These are phyloP conservation scores for Lactifluus rugatus DNA, from an alignment of 768 basidiomycete genomes.

Conservation along the genomic window DNA sequence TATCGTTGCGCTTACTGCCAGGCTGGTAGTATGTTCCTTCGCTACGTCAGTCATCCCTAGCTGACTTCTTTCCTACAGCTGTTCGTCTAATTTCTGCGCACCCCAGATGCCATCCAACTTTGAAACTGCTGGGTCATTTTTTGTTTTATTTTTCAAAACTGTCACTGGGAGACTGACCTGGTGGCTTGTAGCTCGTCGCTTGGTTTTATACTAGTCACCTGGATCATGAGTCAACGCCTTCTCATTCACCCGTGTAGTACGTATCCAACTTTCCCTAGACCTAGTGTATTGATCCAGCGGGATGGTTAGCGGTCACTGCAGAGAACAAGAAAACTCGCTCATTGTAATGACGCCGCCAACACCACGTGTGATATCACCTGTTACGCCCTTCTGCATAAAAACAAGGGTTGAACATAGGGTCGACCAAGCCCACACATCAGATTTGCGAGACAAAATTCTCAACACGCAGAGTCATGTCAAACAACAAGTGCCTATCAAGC, in stretches of 20 bases:
- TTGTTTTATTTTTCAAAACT: background rate
- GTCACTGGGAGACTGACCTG: background rate
- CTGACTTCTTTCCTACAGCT: no score
- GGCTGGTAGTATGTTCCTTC: no score
- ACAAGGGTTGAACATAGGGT: background rate
- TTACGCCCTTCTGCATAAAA: background rate
- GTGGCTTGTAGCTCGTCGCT: conserved; percentile 22
- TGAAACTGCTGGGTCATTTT: conserved; percentile 20
- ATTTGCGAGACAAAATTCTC: background rate
- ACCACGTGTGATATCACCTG: background rate
- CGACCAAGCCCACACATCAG: background rate
- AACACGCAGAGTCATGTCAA: background rate
- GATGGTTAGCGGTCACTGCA: background rate
- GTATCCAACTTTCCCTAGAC: background rate
- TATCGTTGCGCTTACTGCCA: no score
- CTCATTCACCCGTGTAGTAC: conserved; percentile 28
- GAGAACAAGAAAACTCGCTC: background rate
- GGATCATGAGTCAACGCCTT: conserved; percentile 29
- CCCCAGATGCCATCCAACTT: conserved; percentile 13
- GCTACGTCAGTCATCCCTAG: no score
- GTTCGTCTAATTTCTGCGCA: conserved; percentile 22
- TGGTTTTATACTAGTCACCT: conserved; percentile 26
- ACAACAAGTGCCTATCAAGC: background rate
- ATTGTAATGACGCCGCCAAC: background rate
- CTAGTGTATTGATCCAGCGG: background rate